Conservation (phyloP, 345 rosid genomes). For the Citrus cavaleriei region DNA sequence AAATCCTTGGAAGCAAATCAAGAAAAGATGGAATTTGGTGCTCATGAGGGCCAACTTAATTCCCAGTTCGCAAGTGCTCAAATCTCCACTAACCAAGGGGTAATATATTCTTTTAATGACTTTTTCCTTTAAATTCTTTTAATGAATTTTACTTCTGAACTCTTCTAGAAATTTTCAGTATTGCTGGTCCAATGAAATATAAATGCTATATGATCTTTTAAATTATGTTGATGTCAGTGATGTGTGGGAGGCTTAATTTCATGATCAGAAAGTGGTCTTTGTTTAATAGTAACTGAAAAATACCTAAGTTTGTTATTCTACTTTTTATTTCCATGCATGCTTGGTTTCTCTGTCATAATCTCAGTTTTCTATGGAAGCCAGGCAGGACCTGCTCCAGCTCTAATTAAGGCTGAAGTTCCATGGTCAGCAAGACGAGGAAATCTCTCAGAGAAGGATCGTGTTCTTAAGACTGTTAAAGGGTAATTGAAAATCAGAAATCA, state of each 20-base stretch:
- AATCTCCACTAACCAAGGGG: conserved; percentile 52
- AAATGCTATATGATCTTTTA: background rate
- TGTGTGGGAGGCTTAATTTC: background rate
- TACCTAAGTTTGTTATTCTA: background rate
- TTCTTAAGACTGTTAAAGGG: conserved; percentile 76
- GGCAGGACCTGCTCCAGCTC: conserved; percentile 56
- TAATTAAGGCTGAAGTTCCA: conserved; percentile 70
- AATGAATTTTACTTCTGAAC: background rate
- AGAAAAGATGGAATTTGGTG: conserved; percentile 30
- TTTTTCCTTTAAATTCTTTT: background rate
- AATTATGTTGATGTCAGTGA: background rate
- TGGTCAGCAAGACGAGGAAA: conserved; percentile 61
- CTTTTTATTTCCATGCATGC: background rate
- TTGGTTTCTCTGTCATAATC: background rate
- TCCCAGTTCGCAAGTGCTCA: conserved; percentile 42
- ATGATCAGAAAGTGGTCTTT: background rate
- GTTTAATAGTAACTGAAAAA: background rate
- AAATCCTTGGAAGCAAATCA: conserved; percentile 45
- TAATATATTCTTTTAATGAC: conserved; percentile 13
- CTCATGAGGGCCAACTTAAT: conserved; percentile 41
- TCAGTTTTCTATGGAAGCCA: conserved; percentile 24
- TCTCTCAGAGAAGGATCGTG: conserved; percentile 54
- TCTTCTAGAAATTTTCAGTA: background rate
- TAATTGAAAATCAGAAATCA: conserved; percentile 20
- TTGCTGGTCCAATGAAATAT: background rate